phyloP scores from a whole-genome alignment of 345 rosid genomes.

The Heritiera fomes region DNA sequence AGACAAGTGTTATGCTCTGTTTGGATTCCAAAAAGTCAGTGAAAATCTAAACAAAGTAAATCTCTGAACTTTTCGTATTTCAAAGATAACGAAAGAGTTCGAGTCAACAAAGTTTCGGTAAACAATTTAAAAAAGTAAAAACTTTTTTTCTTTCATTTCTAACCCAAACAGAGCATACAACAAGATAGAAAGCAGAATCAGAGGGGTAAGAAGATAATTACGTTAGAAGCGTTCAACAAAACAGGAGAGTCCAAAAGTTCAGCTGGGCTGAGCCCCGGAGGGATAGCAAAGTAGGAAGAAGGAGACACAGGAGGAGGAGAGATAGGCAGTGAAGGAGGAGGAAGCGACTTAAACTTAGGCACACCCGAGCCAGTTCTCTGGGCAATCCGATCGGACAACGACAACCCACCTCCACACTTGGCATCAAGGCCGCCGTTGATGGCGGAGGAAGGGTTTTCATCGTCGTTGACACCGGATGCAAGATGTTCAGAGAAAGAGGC shows the following conservation, averaged over 20 bases:
- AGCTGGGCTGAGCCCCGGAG: conserved; percentile 77
- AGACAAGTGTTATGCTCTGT: not conserved
- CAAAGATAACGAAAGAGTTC: not conserved
- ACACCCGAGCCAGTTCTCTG: conserved; percentile 72
- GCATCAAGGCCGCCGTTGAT: not conserved
- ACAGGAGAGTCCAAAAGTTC: conserved; percentile 92
- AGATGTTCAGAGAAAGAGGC: conserved; percentile 64
- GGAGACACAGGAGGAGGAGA: conserved; percentile 76
- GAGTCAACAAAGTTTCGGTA: not conserved
- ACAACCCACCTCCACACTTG: conserved; percentile 22
- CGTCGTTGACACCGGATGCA: conserved; percentile 29
- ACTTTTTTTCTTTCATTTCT: not conserved
- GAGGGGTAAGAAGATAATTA: conserved; percentile 31
- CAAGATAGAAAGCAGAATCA: not conserved
- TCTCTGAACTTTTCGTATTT: not conserved
- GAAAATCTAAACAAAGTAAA: not conserved
- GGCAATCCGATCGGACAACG: conserved; percentile 46
- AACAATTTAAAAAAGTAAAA: not conserved
- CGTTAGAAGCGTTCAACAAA: conserved; percentile 61
- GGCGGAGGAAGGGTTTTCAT: conserved; percentile 26
- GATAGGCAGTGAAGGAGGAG: conserved; percentile 79
- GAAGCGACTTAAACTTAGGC: conserved; percentile 81
- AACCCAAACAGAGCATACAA: not conserved
- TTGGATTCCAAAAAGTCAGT: not conserved
- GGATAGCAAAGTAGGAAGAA: conserved; percentile 75